Percentiles rank a stretch among this genome's conserved stretches.
Evolutionary conservation across 148 eudicot genomes (phyloP).

Genomic region (Fagopyrum esculentum): DNA sequence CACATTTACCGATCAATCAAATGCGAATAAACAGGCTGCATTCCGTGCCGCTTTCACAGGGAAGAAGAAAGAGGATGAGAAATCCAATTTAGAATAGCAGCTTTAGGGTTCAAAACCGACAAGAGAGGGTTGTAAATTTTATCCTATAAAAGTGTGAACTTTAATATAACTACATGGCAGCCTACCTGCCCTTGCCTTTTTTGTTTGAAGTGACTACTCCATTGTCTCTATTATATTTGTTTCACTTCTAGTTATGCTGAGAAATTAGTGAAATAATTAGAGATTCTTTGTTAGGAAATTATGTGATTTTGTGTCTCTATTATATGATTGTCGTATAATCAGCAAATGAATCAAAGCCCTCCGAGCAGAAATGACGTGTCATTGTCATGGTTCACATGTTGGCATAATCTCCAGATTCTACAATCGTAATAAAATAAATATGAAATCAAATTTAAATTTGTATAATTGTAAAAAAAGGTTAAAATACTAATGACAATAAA

Average conservation of each 20-base stretch:
- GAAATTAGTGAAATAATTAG: background rate
- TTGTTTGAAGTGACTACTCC: background rate
- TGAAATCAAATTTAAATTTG: no score
- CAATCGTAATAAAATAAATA: no score
- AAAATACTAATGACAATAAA: no score
- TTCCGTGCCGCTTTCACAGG: background rate
- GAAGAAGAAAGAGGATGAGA: no score
- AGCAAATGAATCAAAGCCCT: no score
- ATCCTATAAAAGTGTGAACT: background rate
- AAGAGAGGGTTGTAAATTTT: constrained; percentile 5
- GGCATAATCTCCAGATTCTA: no score
- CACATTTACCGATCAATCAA: constrained; percentile 13
- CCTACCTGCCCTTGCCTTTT: constrained; percentile 2
- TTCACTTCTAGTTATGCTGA: background rate
- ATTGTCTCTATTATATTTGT: background rate
- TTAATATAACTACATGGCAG: constrained; percentile 5
- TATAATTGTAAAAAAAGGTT: no score
- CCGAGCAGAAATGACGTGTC: no score
- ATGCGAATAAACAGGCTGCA: constrained; percentile 1
- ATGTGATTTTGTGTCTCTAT: background rate
- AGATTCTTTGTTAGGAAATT: background rate
- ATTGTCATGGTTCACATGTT: no score
- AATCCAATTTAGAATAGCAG: constrained; percentile 4
- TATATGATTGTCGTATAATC: no score
- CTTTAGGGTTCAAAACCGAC: background rate